Percentiles rank a stretch among this genome's conserved stretches.
Evolutionary conservation across 495 filamentous ascomycete species (phyloP).

Genomic region (Penicillium cosmopolitanum): DNA sequence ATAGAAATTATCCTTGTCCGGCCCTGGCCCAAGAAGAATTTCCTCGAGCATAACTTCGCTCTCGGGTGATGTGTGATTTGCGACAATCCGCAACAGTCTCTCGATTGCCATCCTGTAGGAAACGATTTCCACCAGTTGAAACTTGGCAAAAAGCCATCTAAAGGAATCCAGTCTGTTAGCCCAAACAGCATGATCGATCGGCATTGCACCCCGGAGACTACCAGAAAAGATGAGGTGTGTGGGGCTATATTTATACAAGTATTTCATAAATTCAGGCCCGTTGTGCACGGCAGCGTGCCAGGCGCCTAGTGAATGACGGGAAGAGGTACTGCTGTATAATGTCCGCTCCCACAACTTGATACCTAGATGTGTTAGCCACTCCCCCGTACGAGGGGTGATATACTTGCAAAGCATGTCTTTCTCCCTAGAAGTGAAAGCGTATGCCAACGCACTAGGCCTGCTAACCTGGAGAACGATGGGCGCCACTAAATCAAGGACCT

Average conservation of each 20-base stretch:
- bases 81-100: not conserved
- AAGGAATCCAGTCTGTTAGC: not conserved
- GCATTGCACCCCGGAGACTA: not conserved
- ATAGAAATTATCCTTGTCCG: not conserved
- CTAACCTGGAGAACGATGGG: not conserved
- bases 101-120: not conserved
- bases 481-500: not conserved
- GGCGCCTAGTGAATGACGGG: not conserved
- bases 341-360: not conserved
- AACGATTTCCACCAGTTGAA: not conserved
- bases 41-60: slow-evolving; percentile 4
- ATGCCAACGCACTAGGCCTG: not conserved
- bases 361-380: not conserved
- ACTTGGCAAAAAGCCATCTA: not conserved
- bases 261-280: slow-evolving; percentile 14
- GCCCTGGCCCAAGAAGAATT: not conserved
- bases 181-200: not conserved
- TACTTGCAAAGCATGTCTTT: not conserved
- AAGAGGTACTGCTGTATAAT: too few species aligned
- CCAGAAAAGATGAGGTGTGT: not conserved
- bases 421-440: not conserved
- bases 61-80: not conserved
- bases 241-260: slow-evolving; percentile 4
- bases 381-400: not conserved
- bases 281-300: slow-evolving; percentile 20